Conservation (phyloP, 2,329 filamentous ascomycete genomes). For the Acrocalymma vagum region DNA sequence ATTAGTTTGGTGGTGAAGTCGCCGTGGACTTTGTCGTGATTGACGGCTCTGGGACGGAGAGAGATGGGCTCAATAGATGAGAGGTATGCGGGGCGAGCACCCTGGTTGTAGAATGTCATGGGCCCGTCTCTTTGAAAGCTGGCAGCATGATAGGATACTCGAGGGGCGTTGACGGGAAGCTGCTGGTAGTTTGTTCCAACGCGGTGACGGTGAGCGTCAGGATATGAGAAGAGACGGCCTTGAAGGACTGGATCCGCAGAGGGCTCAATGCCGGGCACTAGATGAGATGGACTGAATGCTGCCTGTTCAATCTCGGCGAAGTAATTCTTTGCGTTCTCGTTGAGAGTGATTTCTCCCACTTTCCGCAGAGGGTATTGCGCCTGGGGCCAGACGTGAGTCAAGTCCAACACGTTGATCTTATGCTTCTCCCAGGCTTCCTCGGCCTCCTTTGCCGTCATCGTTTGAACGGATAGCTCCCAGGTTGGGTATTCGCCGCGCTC, state of each 20-base stretch:
- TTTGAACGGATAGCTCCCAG: slow-evolving; percentile 62
- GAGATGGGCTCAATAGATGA: slow-evolving; percentile 61
- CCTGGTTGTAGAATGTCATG: slow-evolving; percentile 75
- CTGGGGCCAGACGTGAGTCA: slow-evolving; percentile 65
- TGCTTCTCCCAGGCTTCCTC: slow-evolving; percentile 62
- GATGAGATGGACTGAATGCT: slow-evolving; percentile 73
- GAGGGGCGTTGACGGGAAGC: slow-evolving; percentile 61
- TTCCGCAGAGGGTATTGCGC: slow-evolving; percentile 61
- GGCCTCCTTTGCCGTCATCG: slow-evolving; percentile 61
- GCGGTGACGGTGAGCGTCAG: slow-evolving; percentile 69
- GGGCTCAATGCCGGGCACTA: slow-evolving; percentile 73
- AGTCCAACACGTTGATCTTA: slow-evolving; percentile 63
- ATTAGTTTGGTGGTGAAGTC: slow-evolving; percentile 60
- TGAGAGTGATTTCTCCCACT: slow-evolving; percentile 61
- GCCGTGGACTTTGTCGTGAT: slow-evolving; percentile 60
- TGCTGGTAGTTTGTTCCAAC: slow-evolving; percentile 68
- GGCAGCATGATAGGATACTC: slow-evolving; percentile 64
- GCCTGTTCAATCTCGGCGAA: slow-evolving; percentile 75
- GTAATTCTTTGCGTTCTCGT: slow-evolving; percentile 67
- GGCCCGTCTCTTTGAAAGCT: slow-evolving; percentile 77
- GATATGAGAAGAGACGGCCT: slow-evolving; percentile 75
- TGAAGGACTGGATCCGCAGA: slow-evolving; percentile 76
- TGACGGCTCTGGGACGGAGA: slow-evolving; percentile 56
- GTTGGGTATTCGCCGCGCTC: slow-evolving; percentile 62
- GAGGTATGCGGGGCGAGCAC: slow-evolving; percentile 65